A percentile compares a stretch with the other conserved stretches of the same genome.
phyloP scores from a whole-genome alignment of 768 basidiomycete species.

The Naganishia friedmannii region DNA sequence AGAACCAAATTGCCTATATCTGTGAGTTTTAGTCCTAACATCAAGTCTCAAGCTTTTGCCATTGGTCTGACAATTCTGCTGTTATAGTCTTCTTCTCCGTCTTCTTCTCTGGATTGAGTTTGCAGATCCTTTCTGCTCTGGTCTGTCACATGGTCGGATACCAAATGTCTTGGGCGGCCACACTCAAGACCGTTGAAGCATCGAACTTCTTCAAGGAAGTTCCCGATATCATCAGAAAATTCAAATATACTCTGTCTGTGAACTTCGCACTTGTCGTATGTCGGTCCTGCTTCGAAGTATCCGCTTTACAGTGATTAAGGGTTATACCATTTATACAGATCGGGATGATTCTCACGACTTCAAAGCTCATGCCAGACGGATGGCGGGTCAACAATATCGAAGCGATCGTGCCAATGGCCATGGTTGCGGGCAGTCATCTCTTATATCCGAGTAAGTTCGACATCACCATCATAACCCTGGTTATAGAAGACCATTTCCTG shows the following conservation, averaged over 20 bases:
- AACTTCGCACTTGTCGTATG: neutral
- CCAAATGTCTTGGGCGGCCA: constrained; percentile 13
- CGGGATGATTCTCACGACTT: neutral
- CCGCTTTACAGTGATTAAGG: too few species aligned
- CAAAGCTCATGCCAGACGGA: neutral
- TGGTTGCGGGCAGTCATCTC: neutral
- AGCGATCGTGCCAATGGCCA: constrained; percentile 8
- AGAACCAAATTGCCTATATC: neutral
- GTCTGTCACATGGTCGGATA: constrained; percentile 62
- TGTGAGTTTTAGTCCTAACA: neutral
- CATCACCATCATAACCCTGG: neutral
- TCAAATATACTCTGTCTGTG: constrained; percentile 43
- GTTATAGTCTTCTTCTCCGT: constrained; percentile 63
- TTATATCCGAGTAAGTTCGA: constrained; percentile 3
- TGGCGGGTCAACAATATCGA: constrained; percentile 4
- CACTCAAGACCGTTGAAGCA: neutral
- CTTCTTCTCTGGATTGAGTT: constrained; percentile 59
- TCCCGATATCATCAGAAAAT: constrained; percentile 75
- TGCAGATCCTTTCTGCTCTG: constrained; percentile 64
- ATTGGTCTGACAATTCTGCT: too few species aligned
- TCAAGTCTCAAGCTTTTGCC: too few species aligned
- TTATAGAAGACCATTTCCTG: neutral
- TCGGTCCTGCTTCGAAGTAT: too few species aligned
- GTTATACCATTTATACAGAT: constrained; percentile 9
- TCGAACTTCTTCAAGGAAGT: constrained; percentile 90